phyloP scores from a whole-genome alignment of 352 stramenopile species.

The Phytophthora quininea region DNA sequence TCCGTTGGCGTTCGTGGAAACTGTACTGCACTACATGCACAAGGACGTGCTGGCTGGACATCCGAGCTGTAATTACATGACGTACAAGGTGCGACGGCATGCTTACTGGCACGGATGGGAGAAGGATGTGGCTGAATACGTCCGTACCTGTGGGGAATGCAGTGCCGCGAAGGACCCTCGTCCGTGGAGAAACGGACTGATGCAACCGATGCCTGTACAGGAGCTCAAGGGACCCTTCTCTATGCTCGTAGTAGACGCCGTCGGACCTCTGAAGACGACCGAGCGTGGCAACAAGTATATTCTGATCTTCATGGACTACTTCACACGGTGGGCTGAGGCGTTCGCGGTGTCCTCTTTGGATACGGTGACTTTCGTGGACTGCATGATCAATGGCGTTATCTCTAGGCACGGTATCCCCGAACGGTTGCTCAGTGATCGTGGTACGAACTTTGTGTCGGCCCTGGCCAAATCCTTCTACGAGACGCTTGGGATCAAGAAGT shows the following conservation, averaged over 20 bases:
- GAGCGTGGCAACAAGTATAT: constrained; percentile 8
- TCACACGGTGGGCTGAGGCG: constrained; percentile 4
- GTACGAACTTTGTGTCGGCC: constrained; percentile 3
- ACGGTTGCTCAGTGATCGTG: constrained; percentile 4
- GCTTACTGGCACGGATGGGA: constrained; percentile 6
- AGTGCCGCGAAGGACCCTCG: constrained; percentile 4
- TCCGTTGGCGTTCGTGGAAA: neutral
- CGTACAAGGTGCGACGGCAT: constrained; percentile 6
- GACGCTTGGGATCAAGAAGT: constrained; percentile 7
- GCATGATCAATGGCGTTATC: constrained; percentile 2
- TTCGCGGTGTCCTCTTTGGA: neutral
- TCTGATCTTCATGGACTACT: neutral
- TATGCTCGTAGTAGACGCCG: constrained; percentile 6
- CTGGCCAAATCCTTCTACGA: constrained; percentile 12
- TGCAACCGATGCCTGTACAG: constrained; percentile 11
- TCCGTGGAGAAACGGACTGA: constrained; percentile 3
- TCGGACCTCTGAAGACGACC: neutral
- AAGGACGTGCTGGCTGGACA: neutral
- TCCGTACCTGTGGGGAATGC: neutral
- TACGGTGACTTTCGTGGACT: neutral
- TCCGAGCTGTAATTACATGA: neutral
- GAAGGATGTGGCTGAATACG: constrained; percentile 1
- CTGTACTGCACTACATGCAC: neutral
- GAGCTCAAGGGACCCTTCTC: constrained; percentile 13
- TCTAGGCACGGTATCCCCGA: constrained; percentile 1